Conservation (phyloP, 2,329 filamentous ascomycete genomes). For the Pseudocercospora eumusae region DNA sequence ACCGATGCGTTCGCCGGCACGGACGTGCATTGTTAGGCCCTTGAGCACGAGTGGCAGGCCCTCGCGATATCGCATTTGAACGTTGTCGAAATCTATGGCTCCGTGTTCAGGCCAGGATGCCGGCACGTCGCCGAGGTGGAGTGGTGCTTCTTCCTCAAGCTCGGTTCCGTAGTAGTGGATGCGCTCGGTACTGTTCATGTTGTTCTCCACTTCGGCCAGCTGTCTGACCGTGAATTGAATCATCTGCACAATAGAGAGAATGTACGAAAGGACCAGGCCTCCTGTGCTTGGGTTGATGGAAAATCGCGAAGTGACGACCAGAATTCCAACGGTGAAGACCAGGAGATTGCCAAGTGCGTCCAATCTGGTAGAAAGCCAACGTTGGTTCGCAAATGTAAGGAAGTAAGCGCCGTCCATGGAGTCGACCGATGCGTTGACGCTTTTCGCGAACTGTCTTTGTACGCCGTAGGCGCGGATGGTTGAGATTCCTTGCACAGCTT, state of each 20-base stretch:
- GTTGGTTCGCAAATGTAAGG: slow-evolving; percentile 90
- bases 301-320: slow-evolving; percentile 91
- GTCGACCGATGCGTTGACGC: slow-evolving; percentile 74
- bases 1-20: slow-evolving; percentile 75
- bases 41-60: slow-evolving; percentile 53
- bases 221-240: slow-evolving; percentile 94
- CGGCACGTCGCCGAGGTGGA: slow-evolving; percentile 71
- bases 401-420: slow-evolving; percentile 94
- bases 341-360: slow-evolving; percentile 81
- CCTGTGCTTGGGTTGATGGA: slow-evolving; percentile 79
- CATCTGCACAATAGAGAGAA: slow-evolving; percentile 90
- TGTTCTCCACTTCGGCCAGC: slow-evolving; percentile 92
- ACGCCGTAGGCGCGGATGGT: slow-evolving; percentile 89
- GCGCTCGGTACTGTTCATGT: slow-evolving; percentile 95
- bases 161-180: slow-evolving; percentile 84
- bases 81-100: slow-evolving; percentile 58
- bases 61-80: slow-evolving; percentile 55
- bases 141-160: slow-evolving; percentile 84
- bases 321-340: slow-evolving; percentile 83
- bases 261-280: slow-evolving; percentile 88
- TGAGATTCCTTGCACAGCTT: slow-evolving; percentile 79
- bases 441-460: slow-evolving; percentile 69
- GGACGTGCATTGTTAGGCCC: slow-evolving; percentile 64
- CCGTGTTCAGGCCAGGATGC: slow-evolving; percentile 82
- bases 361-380: slow-evolving; percentile 84